Conservation (phyloP, 441 rosid species). For the Cnidoscolus chayamansa region DNA sequence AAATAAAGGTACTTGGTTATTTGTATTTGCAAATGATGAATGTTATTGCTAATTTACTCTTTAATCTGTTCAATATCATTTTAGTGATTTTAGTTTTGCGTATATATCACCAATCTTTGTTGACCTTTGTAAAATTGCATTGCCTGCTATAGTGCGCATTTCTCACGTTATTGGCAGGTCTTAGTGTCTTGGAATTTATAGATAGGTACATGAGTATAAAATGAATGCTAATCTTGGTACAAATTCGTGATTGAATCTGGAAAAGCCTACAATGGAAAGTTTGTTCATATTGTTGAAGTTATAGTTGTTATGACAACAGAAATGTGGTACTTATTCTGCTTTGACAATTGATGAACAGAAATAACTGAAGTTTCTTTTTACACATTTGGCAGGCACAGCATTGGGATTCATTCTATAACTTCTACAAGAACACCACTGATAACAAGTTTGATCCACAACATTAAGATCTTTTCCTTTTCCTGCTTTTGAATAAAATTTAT, state of each 20-base stretch:
- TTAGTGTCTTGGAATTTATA: conserved; percentile 1
- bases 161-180: background rate
- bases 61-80: background rate
- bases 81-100: background rate
- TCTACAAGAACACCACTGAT: conserved; percentile 89
- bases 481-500: conserved; percentile 7
- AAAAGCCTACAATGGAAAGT: background rate
- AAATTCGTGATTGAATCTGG: background rate
- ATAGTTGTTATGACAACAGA: background rate
- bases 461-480: conserved; percentile 6
- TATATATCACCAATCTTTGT: background rate
- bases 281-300: background rate
- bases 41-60: background rate
- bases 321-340: background rate
- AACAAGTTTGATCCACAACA: conserved; percentile 60
- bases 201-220: background rate
- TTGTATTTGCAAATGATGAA: conserved; percentile 1
- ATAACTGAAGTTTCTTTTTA: conserved; percentile 1
- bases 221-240: conserved; percentile 2
- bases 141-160: background rate
- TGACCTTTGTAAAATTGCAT: background rate
- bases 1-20: conserved; percentile 62
- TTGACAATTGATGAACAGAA: background rate
- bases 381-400: conserved; percentile 61
- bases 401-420: conserved; percentile 89